Conservation (phyloP, 2,329 filamentous ascomycete genomes). For the Zymoseptoria tritici region DNA sequence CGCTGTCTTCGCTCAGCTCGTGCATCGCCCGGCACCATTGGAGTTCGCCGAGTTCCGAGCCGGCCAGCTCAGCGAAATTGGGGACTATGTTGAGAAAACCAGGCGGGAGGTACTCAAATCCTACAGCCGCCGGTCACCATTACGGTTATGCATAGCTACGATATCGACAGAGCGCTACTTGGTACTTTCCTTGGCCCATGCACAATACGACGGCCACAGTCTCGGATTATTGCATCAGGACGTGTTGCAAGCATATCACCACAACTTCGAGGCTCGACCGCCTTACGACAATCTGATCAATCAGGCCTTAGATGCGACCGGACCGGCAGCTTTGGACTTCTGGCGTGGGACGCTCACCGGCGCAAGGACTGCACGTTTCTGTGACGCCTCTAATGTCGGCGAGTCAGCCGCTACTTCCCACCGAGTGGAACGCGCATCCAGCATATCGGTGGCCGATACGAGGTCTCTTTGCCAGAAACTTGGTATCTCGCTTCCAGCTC, state of each 20-base stretch:
- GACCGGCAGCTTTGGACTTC: constrained; percentile 49
- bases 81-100: constrained; percentile 26
- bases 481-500: constrained; percentile 65
- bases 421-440: constrained; percentile 42
- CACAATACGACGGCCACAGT: constrained; percentile 85
- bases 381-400: constrained; percentile 18
- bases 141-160: constrained; percentile 34
- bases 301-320: constrained; percentile 43
- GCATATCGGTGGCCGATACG: constrained; percentile 36
- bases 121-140: constrained; percentile 20
- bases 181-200: constrained; percentile 72
- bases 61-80: constrained; percentile 24
- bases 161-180: constrained; percentile 35
- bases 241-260: constrained; percentile 56
- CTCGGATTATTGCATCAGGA: constrained; percentile 66
- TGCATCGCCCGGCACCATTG: constrained; percentile 32
- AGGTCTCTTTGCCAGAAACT: constrained; percentile 56
- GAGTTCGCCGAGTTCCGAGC: constrained; percentile 29
- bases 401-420: constrained; percentile 23
- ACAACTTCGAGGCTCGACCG: constrained; percentile 32
- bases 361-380: constrained; percentile 37
- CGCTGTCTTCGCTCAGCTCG: constrained; percentile 50
- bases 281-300: constrained; percentile 50
- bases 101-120: constrained; percentile 33
- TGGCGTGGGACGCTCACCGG: constrained; percentile 64